A percentile compares a stretch with the other conserved stretches of the same genome.
Evolutionary conservation across 768 basidiomycete genomes (phyloP).

Genomic region (Xerocomellus intermedius): DNA sequence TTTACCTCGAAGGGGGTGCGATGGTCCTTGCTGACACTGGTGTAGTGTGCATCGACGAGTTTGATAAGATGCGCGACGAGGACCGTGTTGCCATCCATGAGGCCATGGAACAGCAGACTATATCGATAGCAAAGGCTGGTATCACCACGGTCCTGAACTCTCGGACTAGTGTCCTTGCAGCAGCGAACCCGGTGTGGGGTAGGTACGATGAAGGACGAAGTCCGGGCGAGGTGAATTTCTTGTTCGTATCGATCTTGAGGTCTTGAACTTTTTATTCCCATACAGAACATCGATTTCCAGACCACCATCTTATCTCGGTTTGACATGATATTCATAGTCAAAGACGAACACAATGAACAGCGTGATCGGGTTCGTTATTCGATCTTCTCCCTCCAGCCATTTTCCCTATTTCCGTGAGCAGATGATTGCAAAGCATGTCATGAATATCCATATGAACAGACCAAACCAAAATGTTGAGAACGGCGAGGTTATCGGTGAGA

Average conservation of each 20-base stretch:
- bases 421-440: slow-evolving; percentile 96
- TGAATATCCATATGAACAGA: slow-evolving; percentile 98
- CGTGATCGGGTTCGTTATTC: slow-evolving; percentile 71
- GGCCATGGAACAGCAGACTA: slow-evolving; percentile 99
- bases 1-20: slow-evolving; percentile 97
- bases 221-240: slow-evolving; percentile 75
- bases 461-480: slow-evolving; percentile 61
- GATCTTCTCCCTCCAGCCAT: not conserved
- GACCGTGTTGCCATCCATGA: slow-evolving; percentile 99
- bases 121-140: slow-evolving; percentile 98
- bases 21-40: slow-evolving; percentile 99
- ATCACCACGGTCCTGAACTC: slow-evolving; percentile 98
- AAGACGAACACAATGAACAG: slow-evolving; percentile 94
- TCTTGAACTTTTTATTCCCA: not conserved
- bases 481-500: slow-evolving; percentile 76
- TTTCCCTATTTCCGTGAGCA: slow-evolving; percentile 31
- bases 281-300: slow-evolving; percentile 91
- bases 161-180: slow-evolving; percentile 91
- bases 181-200: slow-evolving; percentile 97
- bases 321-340: slow-evolving; percentile 99
- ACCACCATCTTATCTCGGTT: slow-evolving; percentile 98
- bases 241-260: not conserved
- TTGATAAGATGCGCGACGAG: slow-evolving; percentile 99
- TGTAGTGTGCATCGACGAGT: slow-evolving; percentile 99
- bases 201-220: slow-evolving; percentile 96